phyloP scores from a whole-genome alignment of 2,329 filamentous ascomycete genomes.

The Hymenoscyphus infarciens region DNA sequence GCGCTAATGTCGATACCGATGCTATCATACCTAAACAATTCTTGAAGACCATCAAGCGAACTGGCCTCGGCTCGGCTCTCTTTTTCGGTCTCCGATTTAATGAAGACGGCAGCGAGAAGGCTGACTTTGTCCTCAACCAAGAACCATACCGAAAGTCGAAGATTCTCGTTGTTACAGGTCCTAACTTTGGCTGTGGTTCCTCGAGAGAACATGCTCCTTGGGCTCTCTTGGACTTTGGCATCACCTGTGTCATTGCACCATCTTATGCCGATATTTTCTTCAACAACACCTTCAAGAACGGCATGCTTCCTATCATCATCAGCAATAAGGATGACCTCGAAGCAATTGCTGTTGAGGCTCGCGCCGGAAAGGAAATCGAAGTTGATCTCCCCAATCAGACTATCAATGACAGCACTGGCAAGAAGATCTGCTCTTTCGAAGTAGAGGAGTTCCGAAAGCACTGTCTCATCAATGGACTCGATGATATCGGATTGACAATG shows the following conservation, averaged over 20 bases:
- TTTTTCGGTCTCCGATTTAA: slow-evolving; percentile 84
- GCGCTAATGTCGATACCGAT: slow-evolving; percentile 94
- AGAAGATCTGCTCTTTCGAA: slow-evolving; percentile 73
- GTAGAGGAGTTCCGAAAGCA: slow-evolving; percentile 94
- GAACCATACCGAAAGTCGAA: slow-evolving; percentile 80
- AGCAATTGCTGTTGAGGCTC: slow-evolving; percentile 71
- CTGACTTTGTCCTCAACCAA: slow-evolving; percentile 84
- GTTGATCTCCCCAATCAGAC: slow-evolving; percentile 83
- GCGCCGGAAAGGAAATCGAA: slow-evolving; percentile 78
- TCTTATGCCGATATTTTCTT: slow-evolving; percentile 95
- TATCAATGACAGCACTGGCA: slow-evolving; percentile 72
- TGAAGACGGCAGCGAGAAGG: slow-evolving; percentile 68
- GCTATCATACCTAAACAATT: slow-evolving; percentile 99
- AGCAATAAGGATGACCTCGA: slow-evolving; percentile 63
- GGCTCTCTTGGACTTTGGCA: slow-evolving; percentile 95
- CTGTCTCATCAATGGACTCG: slow-evolving; percentile 87
- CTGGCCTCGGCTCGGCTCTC: slow-evolving; percentile 81
- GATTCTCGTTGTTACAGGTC: slow-evolving; percentile 86
- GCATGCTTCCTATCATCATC: slow-evolving; percentile 87
- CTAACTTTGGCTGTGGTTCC: slow-evolving; percentile 92
- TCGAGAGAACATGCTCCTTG: slow-evolving; percentile 95
- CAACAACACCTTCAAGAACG: slow-evolving; percentile 99
- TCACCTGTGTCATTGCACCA: slow-evolving; percentile 87
- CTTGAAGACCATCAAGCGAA: slow-evolving; percentile 98
- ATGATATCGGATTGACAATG: slow-evolving; percentile 94